These are phyloP conservation scores for Rhizopus stolonifer DNA, from an alignment of 371 early-diverging fungal genomes.

Conservation along the genomic window DNA sequence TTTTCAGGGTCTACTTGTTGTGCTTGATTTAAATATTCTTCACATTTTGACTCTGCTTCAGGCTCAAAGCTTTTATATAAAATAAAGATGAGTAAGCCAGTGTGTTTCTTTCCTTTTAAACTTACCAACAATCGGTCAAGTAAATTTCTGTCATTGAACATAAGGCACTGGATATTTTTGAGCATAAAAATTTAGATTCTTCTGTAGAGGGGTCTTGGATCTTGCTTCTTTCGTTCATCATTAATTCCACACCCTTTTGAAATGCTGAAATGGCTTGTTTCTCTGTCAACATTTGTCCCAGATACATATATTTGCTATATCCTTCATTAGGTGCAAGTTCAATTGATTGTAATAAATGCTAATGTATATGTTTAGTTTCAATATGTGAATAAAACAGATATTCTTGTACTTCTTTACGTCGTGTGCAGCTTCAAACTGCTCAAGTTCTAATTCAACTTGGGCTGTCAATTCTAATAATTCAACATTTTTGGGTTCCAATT, in stretches of 20 bases:
- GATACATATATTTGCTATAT: slow-evolving; percentile 83
- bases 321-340: slow-evolving; percentile 68
- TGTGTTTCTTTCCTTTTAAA: background rate
- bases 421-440: slow-evolving; percentile 65
- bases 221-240: slow-evolving; percentile 44
- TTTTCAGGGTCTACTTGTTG: slow-evolving; percentile 66
- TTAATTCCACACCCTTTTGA: slow-evolving; percentile 77
- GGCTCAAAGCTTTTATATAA: slow-evolving; percentile 74
- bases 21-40: slow-evolving; percentile 70
- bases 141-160: slow-evolving; percentile 96
- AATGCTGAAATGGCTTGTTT: slow-evolving; percentile 78
- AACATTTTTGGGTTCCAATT: slow-evolving; percentile 63
- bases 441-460: slow-evolving; percentile 75
- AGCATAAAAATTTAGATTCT: slow-evolving; percentile 45
- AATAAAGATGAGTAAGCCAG: background rate
- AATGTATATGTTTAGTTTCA: background rate
- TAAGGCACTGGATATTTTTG: slow-evolving; percentile 80
- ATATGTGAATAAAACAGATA: background rate
- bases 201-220: slow-evolving; percentile 28
- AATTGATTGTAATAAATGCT: slow-evolving; percentile 71
- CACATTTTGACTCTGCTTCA: slow-evolving; percentile 86
- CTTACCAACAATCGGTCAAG: slow-evolving; percentile 94
- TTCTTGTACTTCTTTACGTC: slow-evolving; percentile 42
- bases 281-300: slow-evolving; percentile 84
- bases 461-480: slow-evolving; percentile 71